Conservation (phyloP, 495 filamentous ascomycete genomes). For the Lophiotrema nucula region DNA sequence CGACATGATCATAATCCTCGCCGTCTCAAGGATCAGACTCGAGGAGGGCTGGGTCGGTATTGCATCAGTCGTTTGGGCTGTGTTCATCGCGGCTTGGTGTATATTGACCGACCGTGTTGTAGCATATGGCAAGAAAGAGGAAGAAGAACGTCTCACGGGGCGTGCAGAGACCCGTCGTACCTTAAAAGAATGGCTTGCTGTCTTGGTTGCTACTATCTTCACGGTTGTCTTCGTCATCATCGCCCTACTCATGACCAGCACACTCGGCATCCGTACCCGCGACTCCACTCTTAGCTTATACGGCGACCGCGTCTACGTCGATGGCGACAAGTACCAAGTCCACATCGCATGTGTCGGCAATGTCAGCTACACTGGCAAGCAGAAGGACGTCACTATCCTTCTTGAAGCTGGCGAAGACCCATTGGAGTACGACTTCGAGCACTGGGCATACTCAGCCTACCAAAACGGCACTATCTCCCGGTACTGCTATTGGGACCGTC, state of each 20-base stretch:
- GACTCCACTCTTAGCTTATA: slow-evolving; percentile 69
- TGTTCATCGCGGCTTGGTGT: slow-evolving; percentile 61
- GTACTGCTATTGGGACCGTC: slow-evolving; percentile 95
- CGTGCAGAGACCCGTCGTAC: slow-evolving; percentile 82
- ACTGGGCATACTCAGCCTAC: slow-evolving; percentile 65
- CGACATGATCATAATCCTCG: slow-evolving; percentile 73
- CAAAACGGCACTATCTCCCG: slow-evolving; percentile 72
- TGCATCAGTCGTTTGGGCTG: slow-evolving; percentile 75
- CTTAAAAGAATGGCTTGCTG: slow-evolving; percentile 76
- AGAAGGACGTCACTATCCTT: slow-evolving; percentile 66
- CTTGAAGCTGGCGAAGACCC: slow-evolving; percentile 78
- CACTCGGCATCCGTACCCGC: slow-evolving; percentile 70
- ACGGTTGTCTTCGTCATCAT: slow-evolving; percentile 64
- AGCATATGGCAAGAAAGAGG: slow-evolving; percentile 83
- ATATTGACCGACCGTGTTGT: slow-evolving; percentile 68
- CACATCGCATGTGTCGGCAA: slow-evolving; percentile 84
- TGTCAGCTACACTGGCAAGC: slow-evolving; percentile 47
- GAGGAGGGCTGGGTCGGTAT: slow-evolving; percentile 93
- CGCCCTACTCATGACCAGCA: slow-evolving; percentile 71
- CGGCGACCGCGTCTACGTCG: slow-evolving; percentile 73
- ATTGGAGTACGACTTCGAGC: slow-evolving; percentile 71
- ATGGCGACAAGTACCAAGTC: slow-evolving; percentile 76
- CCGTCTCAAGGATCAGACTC: slow-evolving; percentile 65
- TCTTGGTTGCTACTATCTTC: slow-evolving; percentile 71
- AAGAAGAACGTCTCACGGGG: slow-evolving; percentile 89